Evolutionary conservation across 768 basidiomycete species (phyloP).

Genomic region (Russula virescens): DNA sequence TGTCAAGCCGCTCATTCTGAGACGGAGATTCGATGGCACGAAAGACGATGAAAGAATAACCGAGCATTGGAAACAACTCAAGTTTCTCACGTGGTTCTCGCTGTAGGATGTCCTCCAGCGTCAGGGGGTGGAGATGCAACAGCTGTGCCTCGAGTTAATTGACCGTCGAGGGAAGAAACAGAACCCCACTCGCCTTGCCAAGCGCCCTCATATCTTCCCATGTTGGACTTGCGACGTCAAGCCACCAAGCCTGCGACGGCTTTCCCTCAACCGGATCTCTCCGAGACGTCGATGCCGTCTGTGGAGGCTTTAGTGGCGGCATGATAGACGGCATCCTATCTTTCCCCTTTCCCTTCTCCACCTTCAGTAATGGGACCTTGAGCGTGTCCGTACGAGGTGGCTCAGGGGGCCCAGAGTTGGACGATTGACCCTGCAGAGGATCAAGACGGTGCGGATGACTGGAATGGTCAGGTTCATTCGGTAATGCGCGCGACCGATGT

Average conservation of each 20-base stretch:
- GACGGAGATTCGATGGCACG: conserved; percentile 65
- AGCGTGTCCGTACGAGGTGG: neutral
- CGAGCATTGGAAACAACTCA: conserved; percentile 79
- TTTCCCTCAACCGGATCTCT: conserved; percentile 12
- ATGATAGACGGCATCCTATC: conserved; percentile 28
- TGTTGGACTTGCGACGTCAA: conserved; percentile 82
- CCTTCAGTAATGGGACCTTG: neutral
- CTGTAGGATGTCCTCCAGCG: conserved; percentile 88
- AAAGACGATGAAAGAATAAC: conserved; percentile 90
- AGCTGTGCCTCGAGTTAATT: conserved; percentile 40
- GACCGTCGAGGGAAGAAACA: neutral
- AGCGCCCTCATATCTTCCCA: conserved; percentile 85
- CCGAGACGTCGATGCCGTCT: neutral
- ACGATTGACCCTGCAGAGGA: neutral
- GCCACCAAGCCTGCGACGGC: conserved; percentile 72
- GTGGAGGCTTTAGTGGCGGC: neutral
- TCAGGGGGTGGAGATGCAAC: conserved; percentile 85
- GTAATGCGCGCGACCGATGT: conserved; percentile 8
- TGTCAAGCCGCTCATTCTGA: conserved; percentile 37
- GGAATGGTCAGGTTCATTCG: neutral
- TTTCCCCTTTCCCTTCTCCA: conserved; percentile 50
- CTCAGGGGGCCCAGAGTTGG: neutral
- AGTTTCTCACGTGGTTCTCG: conserved; percentile 91
- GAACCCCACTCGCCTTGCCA: conserved; percentile 54
- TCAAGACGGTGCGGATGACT: neutral